Base-by-base conservation (phyloP, 345 rosid genomes). In the Dipteronia sinensis region DNA sequence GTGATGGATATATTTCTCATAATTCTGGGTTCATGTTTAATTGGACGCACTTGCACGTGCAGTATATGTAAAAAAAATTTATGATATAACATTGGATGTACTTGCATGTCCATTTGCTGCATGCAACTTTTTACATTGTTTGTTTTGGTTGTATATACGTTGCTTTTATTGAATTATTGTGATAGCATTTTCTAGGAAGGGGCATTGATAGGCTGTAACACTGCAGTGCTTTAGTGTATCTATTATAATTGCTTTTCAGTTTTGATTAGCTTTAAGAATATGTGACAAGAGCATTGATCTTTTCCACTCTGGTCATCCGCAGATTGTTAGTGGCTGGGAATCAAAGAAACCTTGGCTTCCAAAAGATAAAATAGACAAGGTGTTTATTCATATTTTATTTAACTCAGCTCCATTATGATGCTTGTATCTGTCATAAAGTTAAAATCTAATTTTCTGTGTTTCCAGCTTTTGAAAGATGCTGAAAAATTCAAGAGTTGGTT, bases 271-370 rank as follows among this genome's bases (percentile, higher is more conserved):
- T 19, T 59, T 3, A 23, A 46, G 34, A 56, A 10, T 46, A 74
- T 64, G 15, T 38, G 22, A 62, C 15, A 20, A 17, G 29, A 56
- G 55, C 34, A 80, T 69, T 80, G 17, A 76, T 65, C 47, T 44
- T 23, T 78, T 22, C 56, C 15, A 22, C 49, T 42, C 58, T 82
- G 71, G 29, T 56, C 67, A 71, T 66, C 70, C 62, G 79, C 90
- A 94, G 99, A 90, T 77, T 49, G 83, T 86, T 66, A 75, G 70
- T 78, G 90, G 79, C 61, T 96, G 99, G 98, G 93, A 88, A 81
- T 74, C 79, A 6, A 87, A 88, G 69, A 96, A 94, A 82, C 84
- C 97, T 64, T 96, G 99, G 99, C 94, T 96, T 86, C 97, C 98
- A 4, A 92, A 86, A 82, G 90, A 86, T 49, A 90, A 76, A 84